Evolutionary conservation across 345 rosid genomes (phyloP).

Genomic region (Kandelia obovata): DNA sequence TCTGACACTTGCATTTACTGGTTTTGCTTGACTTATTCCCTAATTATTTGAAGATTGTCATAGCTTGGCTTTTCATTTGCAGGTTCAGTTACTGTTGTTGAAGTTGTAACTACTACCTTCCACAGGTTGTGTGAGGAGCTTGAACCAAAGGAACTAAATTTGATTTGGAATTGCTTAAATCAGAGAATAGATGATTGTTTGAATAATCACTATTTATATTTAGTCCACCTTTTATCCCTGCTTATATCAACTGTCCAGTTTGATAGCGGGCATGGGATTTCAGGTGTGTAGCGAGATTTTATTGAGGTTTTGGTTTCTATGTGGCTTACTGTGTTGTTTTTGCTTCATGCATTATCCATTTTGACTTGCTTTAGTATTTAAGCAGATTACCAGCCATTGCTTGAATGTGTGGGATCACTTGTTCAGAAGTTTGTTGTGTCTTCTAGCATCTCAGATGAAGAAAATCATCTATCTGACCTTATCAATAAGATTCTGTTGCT

Average conservation of each 20-base stretch:
- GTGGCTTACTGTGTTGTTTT: background rate
- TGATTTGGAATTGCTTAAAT: constrained; percentile 56
- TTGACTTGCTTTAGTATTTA: constrained; percentile 8
- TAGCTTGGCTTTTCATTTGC: constrained; percentile 13
- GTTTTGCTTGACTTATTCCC: too few relatives aligned
- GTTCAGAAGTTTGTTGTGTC: constrained; percentile 41
- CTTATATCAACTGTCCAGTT: constrained; percentile 50
- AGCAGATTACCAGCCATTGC: constrained; percentile 59
- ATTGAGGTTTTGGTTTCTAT: constrained; percentile 15
- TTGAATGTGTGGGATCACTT: constrained; percentile 41
- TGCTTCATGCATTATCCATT: constrained; percentile 1
- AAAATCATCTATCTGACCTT: constrained; percentile 38
- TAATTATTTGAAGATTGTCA: background rate
- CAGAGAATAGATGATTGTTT: constrained; percentile 40
- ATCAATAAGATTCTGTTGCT: constrained; percentile 63
- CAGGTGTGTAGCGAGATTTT: constrained; percentile 46
- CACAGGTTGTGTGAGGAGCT: constrained; percentile 57
- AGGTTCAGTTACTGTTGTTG: constrained; percentile 58
- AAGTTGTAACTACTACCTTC: constrained; percentile 52
- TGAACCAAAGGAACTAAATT: constrained; percentile 44
- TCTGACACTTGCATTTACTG: too few relatives aligned
- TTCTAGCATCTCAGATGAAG: constrained; percentile 29
- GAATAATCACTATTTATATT: constrained; percentile 31
- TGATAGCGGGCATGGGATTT: constrained; percentile 35
- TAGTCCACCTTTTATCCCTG: constrained; percentile 49